Evolutionary conservation across 768 basidiomycete species (phyloP).

Genomic region (Sporobolomyces phaffii): DNA sequence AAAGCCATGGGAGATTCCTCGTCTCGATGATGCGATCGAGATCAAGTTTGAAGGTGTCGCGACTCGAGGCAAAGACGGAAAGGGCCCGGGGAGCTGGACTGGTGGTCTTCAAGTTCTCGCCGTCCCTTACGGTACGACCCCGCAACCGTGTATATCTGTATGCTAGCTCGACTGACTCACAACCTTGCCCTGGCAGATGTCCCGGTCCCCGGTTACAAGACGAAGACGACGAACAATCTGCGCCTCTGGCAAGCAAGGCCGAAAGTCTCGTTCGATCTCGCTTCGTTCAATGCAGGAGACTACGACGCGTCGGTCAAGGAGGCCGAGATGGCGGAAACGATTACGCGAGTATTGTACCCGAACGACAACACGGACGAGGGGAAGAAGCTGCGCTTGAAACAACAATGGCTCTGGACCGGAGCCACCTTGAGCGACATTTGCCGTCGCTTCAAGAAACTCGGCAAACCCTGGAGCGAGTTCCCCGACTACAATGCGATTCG

Average conservation of each 20-base stretch:
- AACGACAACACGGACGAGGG: slow-evolving; percentile 59
- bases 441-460: slow-evolving; percentile 77
- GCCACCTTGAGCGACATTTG: slow-evolving; percentile 71
- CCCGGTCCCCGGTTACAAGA: slow-evolving; percentile 77
- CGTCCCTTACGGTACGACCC: slow-evolving; percentile 58
- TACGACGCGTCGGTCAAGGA: slow-evolving; percentile 84
- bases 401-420: slow-evolving; percentile 69
- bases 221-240: slow-evolving; percentile 75
- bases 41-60: slow-evolving; percentile 84
- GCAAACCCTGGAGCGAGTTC: slow-evolving; percentile 67
- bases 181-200: slow-evolving; percentile 53
- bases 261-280: slow-evolving; percentile 84
- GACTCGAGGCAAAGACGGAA: slow-evolving; percentile 59
- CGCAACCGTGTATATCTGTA: neutral
- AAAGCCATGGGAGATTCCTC: slow-evolving; percentile 57
- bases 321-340: slow-evolving; percentile 82
- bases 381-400: slow-evolving; percentile 66
- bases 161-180: too few species aligned
- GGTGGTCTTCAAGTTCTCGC: slow-evolving; percentile 93
- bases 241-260: slow-evolving; percentile 58
- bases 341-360: slow-evolving; percentile 87
- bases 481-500: slow-evolving; percentile 59
- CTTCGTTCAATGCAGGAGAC: slow-evolving; percentile 93
- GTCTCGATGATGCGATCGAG: slow-evolving; percentile 40
- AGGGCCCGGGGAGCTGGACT: slow-evolving; percentile 50